phyloP scores from a whole-genome alignment of 1,284 basidiomycete genomes.

The Gomphus bonarii region DNA sequence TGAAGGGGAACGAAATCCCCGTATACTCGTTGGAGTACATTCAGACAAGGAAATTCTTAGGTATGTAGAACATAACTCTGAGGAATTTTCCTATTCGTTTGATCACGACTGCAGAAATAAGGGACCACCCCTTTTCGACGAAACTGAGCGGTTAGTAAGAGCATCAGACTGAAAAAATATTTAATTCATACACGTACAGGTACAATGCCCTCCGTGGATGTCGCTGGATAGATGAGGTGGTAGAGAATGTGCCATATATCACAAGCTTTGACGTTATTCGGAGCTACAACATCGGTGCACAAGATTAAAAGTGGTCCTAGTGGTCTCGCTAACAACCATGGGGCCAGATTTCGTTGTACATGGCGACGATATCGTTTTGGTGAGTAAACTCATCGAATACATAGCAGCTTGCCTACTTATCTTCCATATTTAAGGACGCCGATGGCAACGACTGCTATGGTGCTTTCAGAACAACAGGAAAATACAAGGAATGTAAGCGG shows the following conservation, averaged over 20 bases:
- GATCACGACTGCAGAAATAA: conserved; percentile 13
- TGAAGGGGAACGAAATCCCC: conserved; percentile 3
- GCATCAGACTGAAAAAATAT: background rate
- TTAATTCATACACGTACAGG: conserved; percentile 4
- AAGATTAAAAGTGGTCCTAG: background rate
- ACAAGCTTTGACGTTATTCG: conserved; percentile 13
- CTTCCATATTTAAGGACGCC: conserved; percentile 7
- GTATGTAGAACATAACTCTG: conserved; percentile 4
- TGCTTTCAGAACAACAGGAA: conserved; percentile 13
- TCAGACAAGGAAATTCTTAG: conserved; percentile 16
- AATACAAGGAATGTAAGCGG: conserved; percentile 15
- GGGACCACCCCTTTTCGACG: conserved; percentile 17
- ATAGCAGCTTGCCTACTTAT: background rate
- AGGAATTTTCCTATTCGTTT: background rate
- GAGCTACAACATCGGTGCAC: conserved; percentile 14
- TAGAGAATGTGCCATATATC: conserved; percentile 16
- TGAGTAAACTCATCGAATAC: conserved; percentile 8
- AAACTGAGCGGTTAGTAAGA: conserved; percentile 13
- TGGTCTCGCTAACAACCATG: background rate
- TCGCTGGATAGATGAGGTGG: conserved; percentile 16
- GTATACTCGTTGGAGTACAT: conserved; percentile 14
- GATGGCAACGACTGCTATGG: conserved; percentile 16
- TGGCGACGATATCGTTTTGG: conserved; percentile 16
- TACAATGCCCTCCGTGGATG: conserved; percentile 16
- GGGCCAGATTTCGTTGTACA: conserved; percentile 16